Evolutionary conservation across 2,329 filamentous ascomycete species (phyloP).

Genomic region (Colletotrichum agaves): DNA sequence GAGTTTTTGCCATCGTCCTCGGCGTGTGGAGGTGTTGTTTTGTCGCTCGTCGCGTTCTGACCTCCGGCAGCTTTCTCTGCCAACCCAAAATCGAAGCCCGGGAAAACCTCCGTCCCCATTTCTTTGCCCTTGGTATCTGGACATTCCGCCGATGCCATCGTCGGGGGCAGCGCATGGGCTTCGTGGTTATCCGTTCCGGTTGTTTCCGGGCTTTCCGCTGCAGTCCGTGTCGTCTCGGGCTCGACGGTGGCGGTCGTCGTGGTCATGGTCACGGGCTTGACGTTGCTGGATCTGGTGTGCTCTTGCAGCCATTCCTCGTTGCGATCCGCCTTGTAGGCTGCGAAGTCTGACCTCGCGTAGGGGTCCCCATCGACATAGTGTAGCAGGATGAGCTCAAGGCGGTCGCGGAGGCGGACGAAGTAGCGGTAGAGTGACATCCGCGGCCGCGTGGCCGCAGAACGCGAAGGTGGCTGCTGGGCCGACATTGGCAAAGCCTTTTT

Average conservation of each 20-base stretch:
- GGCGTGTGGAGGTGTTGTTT: background rate
- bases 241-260: background rate
- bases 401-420: conserved; percentile 30
- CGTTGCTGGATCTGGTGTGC: background rate
- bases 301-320: conserved; percentile 13
- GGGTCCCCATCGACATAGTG: conserved; percentile 25
- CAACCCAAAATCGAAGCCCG: background rate
- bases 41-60: background rate
- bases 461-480: background rate
- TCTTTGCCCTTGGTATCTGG: background rate
- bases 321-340: conserved; percentile 11
- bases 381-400: conserved; percentile 26
- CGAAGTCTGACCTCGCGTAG: conserved; percentile 1
- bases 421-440: conserved; percentile 17
- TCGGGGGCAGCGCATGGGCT: background rate
- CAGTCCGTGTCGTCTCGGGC: background rate
- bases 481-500: background rate
- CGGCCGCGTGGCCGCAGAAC: background rate
- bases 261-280: no score
- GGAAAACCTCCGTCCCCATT: background rate
- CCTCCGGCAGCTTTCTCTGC: background rate
- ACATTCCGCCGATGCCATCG: background rate
- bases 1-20: background rate
- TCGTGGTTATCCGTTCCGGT: background rate
- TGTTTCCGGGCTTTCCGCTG: no score